phyloP scores from a whole-genome alignment of 2,329 filamentous ascomycete species.

The Aspergillus caelatus region DNA sequence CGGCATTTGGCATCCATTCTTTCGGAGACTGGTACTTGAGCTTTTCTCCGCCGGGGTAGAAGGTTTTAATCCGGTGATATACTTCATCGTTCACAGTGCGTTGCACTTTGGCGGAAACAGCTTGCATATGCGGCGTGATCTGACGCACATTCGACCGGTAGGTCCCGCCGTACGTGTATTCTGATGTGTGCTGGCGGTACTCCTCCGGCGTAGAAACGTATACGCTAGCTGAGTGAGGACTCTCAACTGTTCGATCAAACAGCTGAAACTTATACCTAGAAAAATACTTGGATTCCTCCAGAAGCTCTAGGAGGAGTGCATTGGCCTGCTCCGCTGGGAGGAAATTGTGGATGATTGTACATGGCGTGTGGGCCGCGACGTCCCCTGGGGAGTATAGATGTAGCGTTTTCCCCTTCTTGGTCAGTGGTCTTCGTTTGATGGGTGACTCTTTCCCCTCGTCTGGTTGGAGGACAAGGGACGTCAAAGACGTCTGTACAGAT shows the following conservation, averaged over 20 bases:
- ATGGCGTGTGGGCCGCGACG: conserved; percentile 81
- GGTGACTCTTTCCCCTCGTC: conserved; percentile 14
- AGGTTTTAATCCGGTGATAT: conserved; percentile 66
- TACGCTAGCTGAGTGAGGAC: conserved; percentile 80
- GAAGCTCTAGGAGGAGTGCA: conserved; percentile 71
- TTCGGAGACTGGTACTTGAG: conserved; percentile 74
- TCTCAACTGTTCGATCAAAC: conserved; percentile 83
- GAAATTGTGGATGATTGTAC: conserved; percentile 91
- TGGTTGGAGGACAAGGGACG: conserved; percentile 47
- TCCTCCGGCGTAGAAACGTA: conserved; percentile 78
- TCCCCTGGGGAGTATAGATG: conserved; percentile 82
- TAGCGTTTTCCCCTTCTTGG: conserved; percentile 78
- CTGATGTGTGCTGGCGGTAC: conserved; percentile 68
- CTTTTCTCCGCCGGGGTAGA: conserved; percentile 71
- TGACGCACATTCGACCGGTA: conserved; percentile 74
- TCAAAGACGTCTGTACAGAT: conserved; percentile 67
- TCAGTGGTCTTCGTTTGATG: conserved; percentile 44
- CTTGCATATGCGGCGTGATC: conserved; percentile 73
- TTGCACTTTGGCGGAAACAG: conserved; percentile 71
- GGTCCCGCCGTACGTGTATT: conserved; percentile 85
- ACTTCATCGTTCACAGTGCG: conserved; percentile 77
- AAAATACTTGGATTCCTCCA: conserved; percentile 73
- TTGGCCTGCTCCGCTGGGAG: conserved; percentile 73
- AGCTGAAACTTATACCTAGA: conserved; percentile 75
- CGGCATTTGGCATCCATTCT: conserved; percentile 81